Conservation (phyloP, 352 stramenopile species). For the Phytophthora macrochlamydospora region DNA sequence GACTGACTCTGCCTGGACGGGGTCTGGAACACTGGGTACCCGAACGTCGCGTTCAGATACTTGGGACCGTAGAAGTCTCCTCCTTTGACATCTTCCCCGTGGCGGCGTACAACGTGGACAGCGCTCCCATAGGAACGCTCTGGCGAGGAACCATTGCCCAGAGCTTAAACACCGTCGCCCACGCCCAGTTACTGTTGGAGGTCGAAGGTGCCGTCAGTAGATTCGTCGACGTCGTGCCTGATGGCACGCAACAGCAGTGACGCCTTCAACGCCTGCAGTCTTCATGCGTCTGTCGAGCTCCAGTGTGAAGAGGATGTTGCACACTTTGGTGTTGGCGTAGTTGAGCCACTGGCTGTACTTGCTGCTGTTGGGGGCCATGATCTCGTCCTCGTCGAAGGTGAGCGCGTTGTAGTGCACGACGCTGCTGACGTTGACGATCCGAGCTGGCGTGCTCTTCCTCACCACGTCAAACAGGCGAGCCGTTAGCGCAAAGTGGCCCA, state of each 20-base stretch:
- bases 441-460: conserved; percentile 27
- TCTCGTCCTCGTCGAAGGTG: conserved; percentile 25
- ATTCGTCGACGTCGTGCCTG: conserved; percentile 45
- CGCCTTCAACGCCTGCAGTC: conserved; percentile 18
- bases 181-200: conserved; percentile 32
- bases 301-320: conserved; percentile 60
- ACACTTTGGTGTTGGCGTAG: conserved; percentile 63
- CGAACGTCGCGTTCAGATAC: conserved; percentile 43
- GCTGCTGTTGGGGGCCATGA: conserved; percentile 21
- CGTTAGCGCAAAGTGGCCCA: conserved; percentile 66
- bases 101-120: conserved; percentile 53
- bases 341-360: conserved; percentile 44
- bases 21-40: conserved; percentile 38
- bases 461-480: conserved; percentile 45
- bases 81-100: conserved; percentile 23
- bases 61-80: conserved; percentile 34
- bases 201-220: conserved; percentile 28
- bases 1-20: conserved; percentile 34
- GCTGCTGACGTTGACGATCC: conserved; percentile 56
- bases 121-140: conserved; percentile 39
- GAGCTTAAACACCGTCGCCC: conserved; percentile 30
- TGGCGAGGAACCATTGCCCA: conserved; percentile 26
- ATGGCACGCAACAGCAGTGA: conserved; percentile 38
- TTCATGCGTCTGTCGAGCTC: conserved; percentile 49
- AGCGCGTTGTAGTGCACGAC: conserved; percentile 37